These are phyloP conservation scores for Mycosphaerella arachidis DNA, from an alignment of 2,329 filamentous ascomycete species.

Conservation along the genomic window DNA sequence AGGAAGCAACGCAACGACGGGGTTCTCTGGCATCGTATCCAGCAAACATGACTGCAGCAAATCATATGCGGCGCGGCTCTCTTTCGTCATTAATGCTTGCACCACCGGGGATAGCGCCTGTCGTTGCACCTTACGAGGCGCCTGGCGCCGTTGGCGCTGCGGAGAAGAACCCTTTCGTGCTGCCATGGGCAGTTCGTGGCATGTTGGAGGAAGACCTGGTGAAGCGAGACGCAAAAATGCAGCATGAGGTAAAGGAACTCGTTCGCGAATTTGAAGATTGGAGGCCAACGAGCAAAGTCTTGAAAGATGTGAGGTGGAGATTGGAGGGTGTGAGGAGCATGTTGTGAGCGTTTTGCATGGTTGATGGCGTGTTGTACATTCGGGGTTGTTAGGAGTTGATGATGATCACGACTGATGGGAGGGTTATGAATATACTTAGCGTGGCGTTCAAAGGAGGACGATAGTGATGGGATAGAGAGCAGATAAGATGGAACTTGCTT, in stretches of 20 bases:
- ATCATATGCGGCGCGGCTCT: conserved; percentile 32
- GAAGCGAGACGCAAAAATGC: conserved; percentile 64
- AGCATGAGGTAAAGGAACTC: conserved; percentile 68
- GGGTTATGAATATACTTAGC: not conserved
- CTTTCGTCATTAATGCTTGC: conserved; percentile 17
- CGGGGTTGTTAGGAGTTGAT: not conserved
- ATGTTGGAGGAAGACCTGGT: conserved; percentile 89
- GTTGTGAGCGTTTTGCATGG: conserved; percentile 43
- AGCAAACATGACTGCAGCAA: conserved; percentile 27
- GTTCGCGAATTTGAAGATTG: conserved; percentile 89
- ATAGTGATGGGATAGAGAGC: not conserved
- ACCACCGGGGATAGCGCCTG: conserved; percentile 30
- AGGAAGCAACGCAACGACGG: conserved; percentile 20
- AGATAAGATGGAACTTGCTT: not conserved
- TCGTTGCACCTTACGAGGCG: conserved; percentile 40
- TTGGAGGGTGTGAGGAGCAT: conserved; percentile 88
- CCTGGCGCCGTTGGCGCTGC: conserved; percentile 16
- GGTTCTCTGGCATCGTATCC: conserved; percentile 28
- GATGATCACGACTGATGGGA: not conserved
- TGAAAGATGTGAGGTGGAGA: conserved; percentile 94
- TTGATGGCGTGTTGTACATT: not conserved
- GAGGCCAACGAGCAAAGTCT: conserved; percentile 81
- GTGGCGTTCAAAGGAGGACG: not conserved
- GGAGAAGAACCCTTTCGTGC: conserved; percentile 72
- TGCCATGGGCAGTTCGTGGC: conserved; percentile 94